Evolutionary conservation across 192 early-diverging fungal genomes (phyloP), one percentile per base, ranked within the genome.

Genomic region (Coemansia sp.): DNA sequence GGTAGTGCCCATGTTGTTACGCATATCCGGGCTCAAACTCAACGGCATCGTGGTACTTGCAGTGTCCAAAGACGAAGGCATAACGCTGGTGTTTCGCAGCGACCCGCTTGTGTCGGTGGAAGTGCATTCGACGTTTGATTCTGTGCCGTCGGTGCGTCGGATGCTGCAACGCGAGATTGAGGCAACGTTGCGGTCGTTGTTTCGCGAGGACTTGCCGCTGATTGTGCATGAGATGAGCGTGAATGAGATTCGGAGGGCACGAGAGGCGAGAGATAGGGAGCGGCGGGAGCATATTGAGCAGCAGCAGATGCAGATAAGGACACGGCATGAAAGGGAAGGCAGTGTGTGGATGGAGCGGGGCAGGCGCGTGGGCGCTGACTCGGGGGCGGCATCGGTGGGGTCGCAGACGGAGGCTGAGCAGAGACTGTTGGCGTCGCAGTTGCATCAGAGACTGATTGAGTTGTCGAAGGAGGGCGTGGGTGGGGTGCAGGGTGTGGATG

Each of bases 51-150:
- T 96, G 23, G 94, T 94, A 4, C 82, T 99, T 21, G 96, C 94
- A 0, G 92, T 99, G 1, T 94, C 94, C 64, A 93, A 96, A 74
- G 83, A 89, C 52, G 92, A 91, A 69, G 97, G 97, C 23, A 89
- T 98, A 23, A 98, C 96, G 0, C 83, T 99, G 50, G 94, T 93
- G 16, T 98, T 99, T 68, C 95, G 97, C 68, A 98, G 94, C 68
- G 96, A 98, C 65, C 96, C 97, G 10, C 71, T 99, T 23, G 95
- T 98, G 48, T 90, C 87, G 0, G 90, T 99, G 9, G 86, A 92
- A 56, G 94, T 99, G 41, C 91, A 90, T 61, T 96, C 94, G n/a
- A 97, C 97, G 1, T 99, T 99, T 72, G 97, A 99, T 65, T 87
- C 89, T 66, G 88, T 98, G 35, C 87, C 92, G 17, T 90, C 87